Base-by-base conservation (phyloP, 805 yeast genomes). In the Metschnikowia baotianmanensis region DNA sequence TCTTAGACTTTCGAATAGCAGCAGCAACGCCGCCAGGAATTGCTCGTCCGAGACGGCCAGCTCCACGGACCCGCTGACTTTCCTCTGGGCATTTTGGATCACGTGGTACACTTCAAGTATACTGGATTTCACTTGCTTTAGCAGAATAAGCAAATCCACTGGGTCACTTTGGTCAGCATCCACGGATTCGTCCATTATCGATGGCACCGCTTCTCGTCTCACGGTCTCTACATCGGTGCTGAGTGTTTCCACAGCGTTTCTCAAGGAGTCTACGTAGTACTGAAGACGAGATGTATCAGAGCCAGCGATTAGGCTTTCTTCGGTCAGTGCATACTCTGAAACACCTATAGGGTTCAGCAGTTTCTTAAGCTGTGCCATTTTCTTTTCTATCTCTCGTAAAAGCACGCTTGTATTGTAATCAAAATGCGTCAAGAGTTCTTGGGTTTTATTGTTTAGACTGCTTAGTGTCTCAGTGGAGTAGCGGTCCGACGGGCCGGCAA, bases 391-490 rank as follows among this genome's bases (percentile, higher is more conserved):
- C 47, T 78, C 78, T 15, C 63, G 63, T 0, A 82, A 72, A 15
- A 84, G 58, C 45, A 80, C 80, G 50, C 72, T 78, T 1, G 84
- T 77, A 50, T 78, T 77, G 53, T 72, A 77, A 55, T 84, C 87
- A 35, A 84, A 57, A 47, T 80, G 83, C 3, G 80, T 68, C 16
- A 81, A 61, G 26, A 83, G 63, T 11, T 74, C 59, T 10, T 79
- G 67, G 16, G 82, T 71, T 34, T 71, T 67, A 20, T 67, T 64
- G 45, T 76, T 77, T 13, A 80, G 58, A 20, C 67, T 59, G 26
- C 66, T 61, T 21, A 75, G 51, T 19, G 65, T 56, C 18, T 58
- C 39, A 11, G 66, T 53, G 47, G 71, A 60, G 43, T 67, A 65
- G 40, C 41, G 37, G 40, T 40, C 44, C 31, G 43, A 15, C 27